Conservation (phyloP, 768 basidiomycete genomes). For the Lactifluus subvellereus region DNA sequence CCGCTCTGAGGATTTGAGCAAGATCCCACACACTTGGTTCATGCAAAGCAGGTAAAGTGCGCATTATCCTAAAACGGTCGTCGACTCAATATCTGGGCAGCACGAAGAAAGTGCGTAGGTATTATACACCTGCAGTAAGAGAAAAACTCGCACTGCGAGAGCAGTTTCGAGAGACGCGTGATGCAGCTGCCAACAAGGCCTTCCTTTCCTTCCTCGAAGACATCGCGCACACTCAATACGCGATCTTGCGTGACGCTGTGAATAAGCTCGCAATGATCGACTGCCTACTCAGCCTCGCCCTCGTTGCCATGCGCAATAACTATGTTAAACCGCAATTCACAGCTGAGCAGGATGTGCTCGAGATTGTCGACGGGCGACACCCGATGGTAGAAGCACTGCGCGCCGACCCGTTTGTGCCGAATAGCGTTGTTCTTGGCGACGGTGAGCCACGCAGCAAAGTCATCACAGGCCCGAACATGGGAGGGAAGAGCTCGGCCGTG, state of each 20-base stretch:
- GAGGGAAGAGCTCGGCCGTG: conserved; percentile 82
- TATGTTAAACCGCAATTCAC: conserved; percentile 77
- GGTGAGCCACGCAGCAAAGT: conserved; percentile 51
- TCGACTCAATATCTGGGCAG: conserved; percentile 34
- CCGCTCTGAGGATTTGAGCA: conserved; percentile 42
- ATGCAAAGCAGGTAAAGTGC: conserved; percentile 53
- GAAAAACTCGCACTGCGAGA: conserved; percentile 63
- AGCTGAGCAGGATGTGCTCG: conserved; percentile 57
- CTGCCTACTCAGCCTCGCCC: conserved; percentile 80
- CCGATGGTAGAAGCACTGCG: conserved; percentile 84
- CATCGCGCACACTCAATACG: conserved; percentile 64
- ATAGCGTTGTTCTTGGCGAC: conserved; percentile 62
- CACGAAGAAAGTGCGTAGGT: conserved; percentile 67
- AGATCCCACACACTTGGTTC: conserved; percentile 51
- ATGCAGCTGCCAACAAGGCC: conserved; percentile 59
- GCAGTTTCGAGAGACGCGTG: conserved; percentile 65
- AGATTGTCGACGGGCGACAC: conserved; percentile 82
- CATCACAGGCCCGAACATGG: conserved; percentile 85
- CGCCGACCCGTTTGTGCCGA: conserved; percentile 81
- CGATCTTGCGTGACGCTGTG: conserved; percentile 63
- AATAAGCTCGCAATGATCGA: conserved; percentile 80
- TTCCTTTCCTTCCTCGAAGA: conserved; percentile 64
- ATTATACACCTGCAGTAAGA: conserved; percentile 64
- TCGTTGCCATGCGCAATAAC: conserved; percentile 65
- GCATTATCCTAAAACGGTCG: background rate